Base-by-base conservation (phyloP, 345 rosid species). In the Firmiana major region DNA sequence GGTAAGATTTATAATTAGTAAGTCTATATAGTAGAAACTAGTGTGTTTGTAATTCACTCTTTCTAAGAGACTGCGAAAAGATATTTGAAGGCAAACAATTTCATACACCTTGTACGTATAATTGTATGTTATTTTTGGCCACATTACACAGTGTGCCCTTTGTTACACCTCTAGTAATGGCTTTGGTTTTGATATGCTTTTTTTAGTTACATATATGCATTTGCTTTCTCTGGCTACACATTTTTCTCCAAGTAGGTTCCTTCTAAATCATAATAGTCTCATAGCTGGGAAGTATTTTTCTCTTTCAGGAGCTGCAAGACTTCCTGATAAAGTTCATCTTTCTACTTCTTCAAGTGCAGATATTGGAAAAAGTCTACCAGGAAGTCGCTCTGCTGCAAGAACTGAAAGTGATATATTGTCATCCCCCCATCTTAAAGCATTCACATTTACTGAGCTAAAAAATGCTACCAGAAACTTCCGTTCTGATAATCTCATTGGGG, bases 391-490 rank as follows among this genome's bases (percentile, higher is more conserved):
- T 70, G 48, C 78, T 45, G 82, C 84, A 2, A 83, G 77, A 75
- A 74, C 80, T 63, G 92, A 87, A 82, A 85, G 83, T 72, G 89
- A 86, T 17, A 82, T 88, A 71, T 75, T 87, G 66, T 79, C 84
- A 55, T 88, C 89, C 22, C 82, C 87, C 49, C 71, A 87, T 81
- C 65, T 88, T 74, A 90, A 90, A 84, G 79, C 91, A 1, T 94
- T 94, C 77, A 80, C 75, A 12, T 83, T 82, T 77, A 62, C 45
- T 21, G 97, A 92, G 84, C 88, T 94, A 16, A 83, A 77, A 81
- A 85, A 63, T 19, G 93, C 97, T 16, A 89, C 97, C 5, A 81
- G 87, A 79, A 90, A 90, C 81, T 94, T 94, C 81, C 80, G 85
- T 71, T 75, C 83, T 0, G 92, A 89, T 40, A 80, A 86, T 84